Conservation (phyloP, 345 rosid species). For the Syzygium aqueum region DNA sequence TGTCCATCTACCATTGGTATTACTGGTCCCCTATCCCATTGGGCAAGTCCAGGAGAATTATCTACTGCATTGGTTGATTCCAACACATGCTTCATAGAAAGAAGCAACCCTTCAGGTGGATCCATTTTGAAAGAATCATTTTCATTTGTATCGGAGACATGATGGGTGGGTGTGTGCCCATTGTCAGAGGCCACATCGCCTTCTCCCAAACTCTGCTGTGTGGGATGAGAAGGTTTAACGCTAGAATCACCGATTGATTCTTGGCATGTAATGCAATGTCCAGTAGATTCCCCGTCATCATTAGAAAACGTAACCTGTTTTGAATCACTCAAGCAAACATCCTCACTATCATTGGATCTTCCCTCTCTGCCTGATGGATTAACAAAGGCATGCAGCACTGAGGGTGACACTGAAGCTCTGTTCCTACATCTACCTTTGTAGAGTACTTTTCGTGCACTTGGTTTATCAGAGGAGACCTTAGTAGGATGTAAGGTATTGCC, state of each 20-base stretch:
- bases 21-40: slow-evolving; percentile 10
- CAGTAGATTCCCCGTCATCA: not conserved
- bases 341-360: not conserved
- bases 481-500: not conserved
- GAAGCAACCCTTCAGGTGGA: not conserved
- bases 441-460: not conserved
- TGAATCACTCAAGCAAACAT: slow-evolving; percentile 1
- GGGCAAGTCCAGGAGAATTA: slow-evolving; percentile 4
- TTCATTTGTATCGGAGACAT: not conserved
- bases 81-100: not conserved
- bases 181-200: not conserved
- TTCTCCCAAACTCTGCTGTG: not conserved
- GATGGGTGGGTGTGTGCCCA: not conserved
- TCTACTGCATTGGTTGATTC: not conserved
- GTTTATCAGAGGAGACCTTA: not conserved
- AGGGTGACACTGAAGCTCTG: not conserved
- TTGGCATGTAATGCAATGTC: not conserved
- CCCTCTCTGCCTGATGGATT: slow-evolving; percentile 6
- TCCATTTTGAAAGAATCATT: not conserved
- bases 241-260: not conserved
- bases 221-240: not conserved
- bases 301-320: not conserved
- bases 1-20: slow-evolving; percentile 19
- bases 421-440: not conserved
- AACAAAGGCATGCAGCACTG: slow-evolving; percentile 3